Conservation (phyloP, 345 rosid species). For the Reutealis trisperma region DNA sequence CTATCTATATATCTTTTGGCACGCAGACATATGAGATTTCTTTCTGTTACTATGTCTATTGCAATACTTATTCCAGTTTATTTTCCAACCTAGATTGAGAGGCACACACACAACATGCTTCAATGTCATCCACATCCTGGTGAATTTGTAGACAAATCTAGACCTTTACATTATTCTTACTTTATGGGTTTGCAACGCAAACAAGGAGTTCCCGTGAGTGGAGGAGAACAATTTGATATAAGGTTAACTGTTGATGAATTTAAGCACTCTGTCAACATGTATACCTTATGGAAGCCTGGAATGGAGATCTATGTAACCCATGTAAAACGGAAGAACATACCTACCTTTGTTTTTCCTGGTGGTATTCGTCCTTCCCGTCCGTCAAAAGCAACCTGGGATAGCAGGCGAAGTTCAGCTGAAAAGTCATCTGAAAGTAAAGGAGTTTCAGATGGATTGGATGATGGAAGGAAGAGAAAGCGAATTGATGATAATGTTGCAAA, state of each 20-base stretch:
- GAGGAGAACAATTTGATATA: constrained; percentile 82
- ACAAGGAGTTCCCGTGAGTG: constrained; percentile 79
- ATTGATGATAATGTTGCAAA: constrained; percentile 46
- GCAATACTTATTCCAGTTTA: constrained; percentile 19
- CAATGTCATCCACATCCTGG: constrained; percentile 96
- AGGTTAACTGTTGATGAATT: constrained; percentile 90
- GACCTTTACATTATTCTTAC: constrained; percentile 66
- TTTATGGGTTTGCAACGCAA: constrained; percentile 98
- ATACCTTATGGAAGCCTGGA: constrained; percentile 67
- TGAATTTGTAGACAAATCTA: constrained; percentile 72
- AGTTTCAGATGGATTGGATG: constrained; percentile 57
- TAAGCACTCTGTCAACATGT: constrained; percentile 62
- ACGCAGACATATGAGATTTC: no score
- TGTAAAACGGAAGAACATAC: constrained; percentile 67
- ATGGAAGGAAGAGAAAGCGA: constrained; percentile 64
- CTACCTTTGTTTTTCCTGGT: constrained; percentile 82
- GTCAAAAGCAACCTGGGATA: constrained; percentile 72
- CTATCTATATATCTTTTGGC: no score
- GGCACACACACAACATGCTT: constrained; percentile 79
- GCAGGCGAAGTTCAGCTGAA: constrained; percentile 48
- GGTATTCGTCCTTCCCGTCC: constrained; percentile 75
- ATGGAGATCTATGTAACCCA: constrained; percentile 84
- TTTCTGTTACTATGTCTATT: no score
- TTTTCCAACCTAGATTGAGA: constrained; percentile 67
- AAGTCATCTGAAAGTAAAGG: constrained; percentile 54